Evolutionary conservation across 192 early-diverging fungal genomes (phyloP), one percentile per base, ranked within the genome.

Genomic region (Kickxella alabastrina): DNA sequence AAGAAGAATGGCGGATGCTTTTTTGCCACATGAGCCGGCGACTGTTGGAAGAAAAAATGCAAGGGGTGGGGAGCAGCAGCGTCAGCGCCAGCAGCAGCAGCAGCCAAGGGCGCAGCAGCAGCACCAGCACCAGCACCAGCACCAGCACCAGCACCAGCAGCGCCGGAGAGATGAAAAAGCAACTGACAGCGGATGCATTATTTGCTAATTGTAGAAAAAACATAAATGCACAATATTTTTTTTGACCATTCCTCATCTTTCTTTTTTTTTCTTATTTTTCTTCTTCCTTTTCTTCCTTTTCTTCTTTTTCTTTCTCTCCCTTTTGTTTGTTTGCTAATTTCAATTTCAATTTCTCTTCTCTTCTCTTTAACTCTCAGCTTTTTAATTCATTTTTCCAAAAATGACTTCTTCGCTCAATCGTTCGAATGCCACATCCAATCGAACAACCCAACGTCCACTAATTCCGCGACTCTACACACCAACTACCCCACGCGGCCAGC

Each of bases 391-490:
- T 19, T 42, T 42, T 18, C 15, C n/a, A 3, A 40, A 15, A n/a
- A 32, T 32, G 31, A 8, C 31, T 32, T 32, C 31, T 32, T 78
- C 69, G n/a, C 52, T 78, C 1, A 73, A 68, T 45, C 61, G 76
- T 12, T 78, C 76, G 18, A 78, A 79, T 54, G 76, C 76, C n/a
- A 78, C 75, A 13, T 24, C 65, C 19, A 52, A 42, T 21, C 38
- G 68, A 12, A n/a, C n/a, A 15, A 40, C 53, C 18, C 9, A 17
- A 3, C 41, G 61, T 14, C 64, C 71, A 5, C 35, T 55, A 3
- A 49, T 54, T 4, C 58, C 49, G 4, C 64, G 71, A 0, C 59
- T 75, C 2, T 75, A 75, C 37, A 68, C 55, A 12, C 26, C 71
- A n/a, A 75, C 71, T 6, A 75, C 71, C 18, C 71, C 64, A 15